These are phyloP conservation scores for Trichoderma afroharzianum DNA, from an alignment of 2,329 filamentous ascomycete genomes.

Conservation along the genomic window DNA sequence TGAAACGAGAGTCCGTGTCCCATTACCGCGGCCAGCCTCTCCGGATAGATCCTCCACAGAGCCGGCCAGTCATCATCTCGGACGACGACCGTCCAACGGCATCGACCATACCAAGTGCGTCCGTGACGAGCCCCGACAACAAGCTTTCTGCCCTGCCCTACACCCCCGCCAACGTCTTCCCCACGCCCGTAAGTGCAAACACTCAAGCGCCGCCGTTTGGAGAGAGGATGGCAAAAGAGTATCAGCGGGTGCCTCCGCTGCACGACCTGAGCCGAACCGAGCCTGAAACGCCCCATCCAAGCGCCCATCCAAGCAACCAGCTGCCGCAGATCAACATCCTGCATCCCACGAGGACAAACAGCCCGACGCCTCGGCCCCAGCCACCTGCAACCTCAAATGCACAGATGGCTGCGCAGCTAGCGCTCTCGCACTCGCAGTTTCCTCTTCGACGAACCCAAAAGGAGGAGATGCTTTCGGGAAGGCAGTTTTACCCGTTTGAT, in stretches of 20 bases:
- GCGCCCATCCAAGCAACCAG: conserved; percentile 46
- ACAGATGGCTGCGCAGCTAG: conserved; percentile 57
- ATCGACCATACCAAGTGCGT: conserved; percentile 56
- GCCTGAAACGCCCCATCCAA: conserved; percentile 51
- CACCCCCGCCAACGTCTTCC: conserved; percentile 53
- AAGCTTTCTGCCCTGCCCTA: conserved; percentile 59
- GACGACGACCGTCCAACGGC: conserved; percentile 59
- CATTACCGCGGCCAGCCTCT: conserved; percentile 59
- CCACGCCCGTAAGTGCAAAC: conserved; percentile 60
- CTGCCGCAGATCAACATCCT: conserved; percentile 58
- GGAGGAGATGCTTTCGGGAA: conserved; percentile 81
- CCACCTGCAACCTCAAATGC: conserved; percentile 41
- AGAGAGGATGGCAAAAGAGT: conserved; percentile 54
- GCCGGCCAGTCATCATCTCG: conserved; percentile 46
- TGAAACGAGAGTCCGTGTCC: conserved; percentile 55
- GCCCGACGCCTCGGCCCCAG: conserved; percentile 40
- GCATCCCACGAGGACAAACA: conserved; percentile 48
- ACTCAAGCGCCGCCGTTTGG: conserved; percentile 42
- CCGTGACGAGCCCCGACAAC: conserved; percentile 56
- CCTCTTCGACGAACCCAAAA: conserved; percentile 63
- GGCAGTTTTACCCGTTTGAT: conserved; percentile 76
- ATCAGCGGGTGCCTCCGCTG: conserved; percentile 57
- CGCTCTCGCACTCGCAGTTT: conserved; percentile 54
- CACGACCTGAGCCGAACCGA: conserved; percentile 57
- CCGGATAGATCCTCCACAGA: conserved; percentile 61